Evolutionary conservation across 352 stramenopile genomes (phyloP).

Genomic region (Phytophthora idaei): DNA sequence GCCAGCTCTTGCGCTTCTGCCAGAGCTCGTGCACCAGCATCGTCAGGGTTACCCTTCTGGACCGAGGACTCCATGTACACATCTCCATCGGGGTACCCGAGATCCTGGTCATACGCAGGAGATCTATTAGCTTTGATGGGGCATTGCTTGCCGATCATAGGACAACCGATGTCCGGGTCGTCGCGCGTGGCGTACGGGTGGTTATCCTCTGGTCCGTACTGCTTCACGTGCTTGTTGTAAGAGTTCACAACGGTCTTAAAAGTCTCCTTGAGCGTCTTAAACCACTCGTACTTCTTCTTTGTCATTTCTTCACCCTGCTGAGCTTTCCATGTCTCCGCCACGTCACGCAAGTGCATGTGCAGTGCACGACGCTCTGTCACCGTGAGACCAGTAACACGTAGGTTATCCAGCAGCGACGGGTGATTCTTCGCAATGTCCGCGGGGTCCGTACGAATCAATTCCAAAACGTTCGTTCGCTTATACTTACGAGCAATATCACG

Average conservation of each 20-base stretch:
- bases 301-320: slow-evolving; percentile 93
- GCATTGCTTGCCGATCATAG: slow-evolving; percentile 91
- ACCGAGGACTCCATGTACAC: slow-evolving; percentile 80
- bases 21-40: slow-evolving; percentile 70
- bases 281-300: slow-evolving; percentile 93
- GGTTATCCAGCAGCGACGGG: slow-evolving; percentile 89
- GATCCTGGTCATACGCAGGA: slow-evolving; percentile 77
- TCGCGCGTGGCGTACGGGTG: slow-evolving; percentile 89
- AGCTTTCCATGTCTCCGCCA: slow-evolving; percentile 87
- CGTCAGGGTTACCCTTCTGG: slow-evolving; percentile 70
- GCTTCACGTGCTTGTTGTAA: slow-evolving; percentile 90
- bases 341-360: slow-evolving; percentile 86
- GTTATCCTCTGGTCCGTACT: slow-evolving; percentile 90
- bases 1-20: slow-evolving; percentile 70
- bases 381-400: slow-evolving; percentile 90
- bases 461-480: slow-evolving; percentile 93
- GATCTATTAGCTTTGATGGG: slow-evolving; percentile 86
- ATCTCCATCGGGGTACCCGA: slow-evolving; percentile 82
- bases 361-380: slow-evolving; percentile 90
- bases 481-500: slow-evolving; percentile 89
- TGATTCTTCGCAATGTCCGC: slow-evolving; percentile 89
- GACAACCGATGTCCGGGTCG: slow-evolving; percentile 81
- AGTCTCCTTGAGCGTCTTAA: slow-evolving; percentile 92
- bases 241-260: slow-evolving; percentile 93
- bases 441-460: slow-evolving; percentile 88